Evolutionary conservation across 495 filamentous ascomycete genomes (phyloP).

Genomic region (Pseudotulostoma volvatum): DNA sequence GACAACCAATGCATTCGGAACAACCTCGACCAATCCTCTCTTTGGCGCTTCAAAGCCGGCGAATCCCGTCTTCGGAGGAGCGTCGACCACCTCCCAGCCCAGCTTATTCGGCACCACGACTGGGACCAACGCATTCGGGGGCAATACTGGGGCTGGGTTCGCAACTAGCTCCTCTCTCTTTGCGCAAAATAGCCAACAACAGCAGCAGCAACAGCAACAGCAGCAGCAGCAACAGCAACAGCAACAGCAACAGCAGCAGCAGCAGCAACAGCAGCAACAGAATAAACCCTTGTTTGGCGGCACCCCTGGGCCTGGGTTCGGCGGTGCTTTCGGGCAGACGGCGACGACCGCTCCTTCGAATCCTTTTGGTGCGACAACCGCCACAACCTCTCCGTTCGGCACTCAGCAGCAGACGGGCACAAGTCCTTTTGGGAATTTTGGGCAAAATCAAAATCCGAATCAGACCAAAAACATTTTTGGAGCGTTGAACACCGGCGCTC

Average conservation of each 20-base stretch:
- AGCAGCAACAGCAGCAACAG: conserved; percentile 12
- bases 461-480: conserved; percentile 27
- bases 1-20: conserved; percentile 40
- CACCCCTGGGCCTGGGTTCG: conserved; percentile 24
- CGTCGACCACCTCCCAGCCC: conserved; percentile 12
- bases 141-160: conserved; percentile 18
- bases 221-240: conserved; percentile 10
- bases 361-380: conserved; percentile 17
- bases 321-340: conserved; percentile 25
- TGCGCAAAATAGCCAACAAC: conserved; percentile 19
- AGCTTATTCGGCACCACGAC: conserved; percentile 8
- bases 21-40: conserved; percentile 22
- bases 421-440: conserved; percentile 29
- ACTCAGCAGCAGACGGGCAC: conserved; percentile 23
- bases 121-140: conserved; percentile 10
- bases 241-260: conserved; percentile 19
- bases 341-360: conserved; percentile 18
- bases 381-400: conserved; percentile 23
- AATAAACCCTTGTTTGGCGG: conserved; percentile 14
- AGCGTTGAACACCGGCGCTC: conserved; percentile 21
- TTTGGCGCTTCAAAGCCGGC: conserved; percentile 27
- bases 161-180: conserved; percentile 30
- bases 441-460: conserved; percentile 27
- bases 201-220: conserved; percentile 27
- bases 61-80: conserved; percentile 22